Evolutionary conservation across 495 filamentous ascomycete genomes (phyloP), one percentile per base, ranked within the genome.

Genomic region (Hypomontagnella submonticulosa): DNA sequence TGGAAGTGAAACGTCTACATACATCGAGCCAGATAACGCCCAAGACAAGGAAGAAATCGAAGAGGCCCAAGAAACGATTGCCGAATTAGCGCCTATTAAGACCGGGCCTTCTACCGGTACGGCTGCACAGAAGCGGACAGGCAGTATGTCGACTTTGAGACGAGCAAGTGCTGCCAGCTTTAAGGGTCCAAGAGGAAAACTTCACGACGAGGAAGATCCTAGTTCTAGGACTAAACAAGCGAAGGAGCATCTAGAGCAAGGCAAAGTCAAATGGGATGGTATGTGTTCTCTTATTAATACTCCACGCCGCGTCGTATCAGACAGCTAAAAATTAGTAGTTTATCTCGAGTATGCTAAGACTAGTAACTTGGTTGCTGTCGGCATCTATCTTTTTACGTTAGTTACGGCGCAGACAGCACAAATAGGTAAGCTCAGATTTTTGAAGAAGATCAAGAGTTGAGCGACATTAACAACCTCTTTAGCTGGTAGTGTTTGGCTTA

Each of bases 181-280:
- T 81, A 89, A 83, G 51, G 92, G 92, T 4, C 90, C 92, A 23
- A 84, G 92, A 42, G 91, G 92, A 55, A 97, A 92, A 75, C 66
- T 92, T 37, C 83, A 80, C 11, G 95, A 99, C 73, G 91, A 97
- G 71, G 95, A 97, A 69, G 90, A 87, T 38, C 78, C 81, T 11
- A 76, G 75, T 9, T 71, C 85, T 61, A 97, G 90, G 80, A 91
- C 89, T 57, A 91, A 87, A 68, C 92, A 97, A 75, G 86, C 83
- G 12, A 93, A 96, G 73, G 96, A 99, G 75, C 86, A 87, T 51
- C 85, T 85, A 0, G 91, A 97, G 73, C 92, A 98, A 74, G 96
- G 96, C 44, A 97, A 97, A 73, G 96, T 99, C 57, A 97, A 97
- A 75, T 97, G 96, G 92, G 84, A 87, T 67, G 80, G 80, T 83